A percentile compares a stretch with the other conserved stretches of the same genome.
Conservation (phyloP, 148 eudicot species). For the Nyssa sinensis region DNA sequence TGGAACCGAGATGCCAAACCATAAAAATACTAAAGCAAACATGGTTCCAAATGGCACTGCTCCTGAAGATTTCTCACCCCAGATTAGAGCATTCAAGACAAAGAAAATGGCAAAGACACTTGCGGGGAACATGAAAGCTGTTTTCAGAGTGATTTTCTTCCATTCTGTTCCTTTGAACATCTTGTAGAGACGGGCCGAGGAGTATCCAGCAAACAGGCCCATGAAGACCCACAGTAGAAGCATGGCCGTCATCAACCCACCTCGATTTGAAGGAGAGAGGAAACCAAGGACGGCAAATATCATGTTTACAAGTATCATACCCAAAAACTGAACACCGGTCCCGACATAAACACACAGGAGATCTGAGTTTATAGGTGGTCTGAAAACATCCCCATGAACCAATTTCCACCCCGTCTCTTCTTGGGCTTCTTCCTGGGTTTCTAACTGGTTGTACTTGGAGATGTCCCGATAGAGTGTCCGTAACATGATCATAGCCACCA, state of each 20-base stretch:
- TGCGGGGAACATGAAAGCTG: conserved; percentile 40
- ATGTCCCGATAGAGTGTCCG: conserved; percentile 40
- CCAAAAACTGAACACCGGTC: conserved; percentile 40
- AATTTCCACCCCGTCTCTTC: conserved; percentile 37
- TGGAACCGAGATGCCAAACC: conserved; percentile 39
- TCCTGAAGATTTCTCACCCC: conserved; percentile 43
- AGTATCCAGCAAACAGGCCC: conserved; percentile 42
- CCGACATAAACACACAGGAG: conserved; percentile 42
- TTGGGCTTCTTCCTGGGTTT: conserved; percentile 37
- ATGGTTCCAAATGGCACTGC: conserved; percentile 45
- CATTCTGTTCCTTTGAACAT: conserved; percentile 40
- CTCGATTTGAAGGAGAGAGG: conserved; percentile 42
- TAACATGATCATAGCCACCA: conserved; percentile 47
- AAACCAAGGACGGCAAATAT: conserved; percentile 36
- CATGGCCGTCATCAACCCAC: conserved; percentile 44
- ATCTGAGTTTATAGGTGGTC: conserved; percentile 34
- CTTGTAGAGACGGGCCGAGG: conserved; percentile 37
- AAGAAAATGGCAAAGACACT: conserved; percentile 33
- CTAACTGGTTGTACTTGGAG: conserved; percentile 36
- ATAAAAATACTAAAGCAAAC: conserved; percentile 37
- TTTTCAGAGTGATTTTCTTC: conserved; percentile 36
- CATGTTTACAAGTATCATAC: conserved; percentile 37
- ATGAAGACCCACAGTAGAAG: conserved; percentile 41
- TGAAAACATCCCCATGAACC: conserved; percentile 35
- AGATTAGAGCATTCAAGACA: conserved; percentile 34